These are phyloP conservation scores for Populus hybrid DNA, from an alignment of 441 rosid genomes.

Conservation along the genomic window DNA sequence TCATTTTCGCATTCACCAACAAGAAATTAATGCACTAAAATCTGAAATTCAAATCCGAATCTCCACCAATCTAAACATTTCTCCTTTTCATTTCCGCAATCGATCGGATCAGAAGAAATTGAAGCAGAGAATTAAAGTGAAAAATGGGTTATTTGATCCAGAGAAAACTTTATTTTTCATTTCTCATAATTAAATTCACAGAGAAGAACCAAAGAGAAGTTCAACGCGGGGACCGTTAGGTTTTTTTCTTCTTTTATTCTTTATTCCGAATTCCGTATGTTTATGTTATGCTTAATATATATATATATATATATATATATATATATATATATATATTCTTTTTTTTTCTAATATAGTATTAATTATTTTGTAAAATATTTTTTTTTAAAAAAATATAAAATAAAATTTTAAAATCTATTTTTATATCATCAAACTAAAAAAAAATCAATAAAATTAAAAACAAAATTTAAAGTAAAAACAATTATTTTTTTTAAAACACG, in stretches of 20 bases:
- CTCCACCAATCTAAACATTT: constrained; percentile 4
- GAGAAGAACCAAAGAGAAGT: not conserved
- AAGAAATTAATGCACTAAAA: not conserved
- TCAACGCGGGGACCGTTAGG: constrained; percentile 59
- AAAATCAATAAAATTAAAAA: too few relatives aligned
- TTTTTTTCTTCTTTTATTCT: constrained; percentile 2
- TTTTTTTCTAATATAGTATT: too few relatives aligned
- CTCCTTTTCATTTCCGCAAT: constrained; percentile 11
- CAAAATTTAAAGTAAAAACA: too few relatives aligned
- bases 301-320: too few relatives aligned
- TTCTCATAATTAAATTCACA: not conserved
- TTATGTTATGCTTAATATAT: not conserved
- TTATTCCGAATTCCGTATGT: not conserved
- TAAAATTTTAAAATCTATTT: too few relatives aligned
- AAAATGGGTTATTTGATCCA: not conserved
- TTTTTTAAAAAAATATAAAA: too few relatives aligned
- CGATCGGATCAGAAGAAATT: constrained; percentile 20
- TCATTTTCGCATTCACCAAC: constrained; percentile 38
- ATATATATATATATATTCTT: too few relatives aligned
- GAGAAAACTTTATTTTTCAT: not conserved
- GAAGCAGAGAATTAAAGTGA: constrained; percentile 5
- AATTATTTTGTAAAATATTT: too few relatives aligned
- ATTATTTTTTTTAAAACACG: too few relatives aligned
- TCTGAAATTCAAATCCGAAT: constrained; percentile 5
- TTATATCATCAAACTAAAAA: too few relatives aligned